These are phyloP conservation scores for Aspergillus nomiae DNA, from an alignment of 2,329 filamentous ascomycete species.

Conservation along the genomic window DNA sequence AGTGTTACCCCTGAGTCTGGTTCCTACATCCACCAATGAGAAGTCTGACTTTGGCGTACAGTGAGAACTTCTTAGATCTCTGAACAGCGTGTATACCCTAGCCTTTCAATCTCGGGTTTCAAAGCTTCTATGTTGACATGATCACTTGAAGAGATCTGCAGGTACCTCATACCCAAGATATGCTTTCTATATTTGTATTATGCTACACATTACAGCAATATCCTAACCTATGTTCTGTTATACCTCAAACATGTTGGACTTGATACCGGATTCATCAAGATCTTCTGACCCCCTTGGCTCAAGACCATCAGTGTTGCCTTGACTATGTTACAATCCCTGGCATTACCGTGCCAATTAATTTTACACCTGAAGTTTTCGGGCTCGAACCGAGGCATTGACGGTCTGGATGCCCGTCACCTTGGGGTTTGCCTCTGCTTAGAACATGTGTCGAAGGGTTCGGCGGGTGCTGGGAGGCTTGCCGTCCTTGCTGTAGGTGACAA, in stretches of 20 bases:
- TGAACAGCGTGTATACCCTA: too few species aligned
- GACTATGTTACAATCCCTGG: not conserved
- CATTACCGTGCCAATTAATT: not conserved
- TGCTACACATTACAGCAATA: not conserved
- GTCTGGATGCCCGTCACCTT: not conserved
- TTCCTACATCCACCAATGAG: too few species aligned
- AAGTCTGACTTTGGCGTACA: too few species aligned
- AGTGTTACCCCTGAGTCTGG: too few species aligned
- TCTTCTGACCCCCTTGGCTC: not conserved
- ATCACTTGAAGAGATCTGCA: too few species aligned
- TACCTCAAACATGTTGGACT: too few species aligned
- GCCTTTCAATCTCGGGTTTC: too few species aligned
- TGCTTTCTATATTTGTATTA: too few species aligned
- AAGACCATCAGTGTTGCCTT: not conserved
- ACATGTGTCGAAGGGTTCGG: not conserved
- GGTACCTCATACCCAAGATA: too few species aligned
- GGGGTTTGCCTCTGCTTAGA: not conserved
- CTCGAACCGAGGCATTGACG: not conserved
- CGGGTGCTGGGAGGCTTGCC: not conserved
- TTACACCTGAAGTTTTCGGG: not conserved
- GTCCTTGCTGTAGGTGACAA: not conserved
- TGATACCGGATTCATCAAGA: too few species aligned
- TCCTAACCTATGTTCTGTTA: not conserved
- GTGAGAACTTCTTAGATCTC: too few species aligned
- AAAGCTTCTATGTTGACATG: too few species aligned